Base-by-base conservation (phyloP, 768 basidiomycete genomes). In the Tricholoma bakamatsutake region DNA sequence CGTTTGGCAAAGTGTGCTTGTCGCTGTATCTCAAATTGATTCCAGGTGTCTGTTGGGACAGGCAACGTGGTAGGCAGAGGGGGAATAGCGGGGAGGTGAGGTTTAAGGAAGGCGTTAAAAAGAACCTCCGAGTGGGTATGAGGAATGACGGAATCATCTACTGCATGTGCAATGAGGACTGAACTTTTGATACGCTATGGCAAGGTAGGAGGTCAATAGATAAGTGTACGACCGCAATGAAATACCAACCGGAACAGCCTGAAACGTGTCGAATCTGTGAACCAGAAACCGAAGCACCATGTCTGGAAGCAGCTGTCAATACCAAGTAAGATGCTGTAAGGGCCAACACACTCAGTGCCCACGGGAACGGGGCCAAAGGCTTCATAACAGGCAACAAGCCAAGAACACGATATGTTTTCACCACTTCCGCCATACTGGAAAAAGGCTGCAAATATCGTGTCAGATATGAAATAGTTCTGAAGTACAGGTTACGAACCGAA, bases 81-180 rank as follows among this genome's bases (percentile, higher is more conserved):
- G 2, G 64, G 60, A 12, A 74, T 48, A 27, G 74, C 64, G 1
- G 88, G 87, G 7, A 92, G 75, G 53, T 80, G 71, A 0, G 82
- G 82, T 18, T 84, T 82, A 30, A 93, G 67, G 59, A 93, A 83
- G 0, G 81, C 75, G 40, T 88, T 75, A 67, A 94, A 93, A 21
- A 96, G 79, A 0, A 76, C 73, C 27, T 80, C 76, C 0, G 92
- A 90, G 66, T 95, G 92, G 0, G 80, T 74, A 64, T 81, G 71
- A 0, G 89, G 87, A 50, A 95, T 92, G 21, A 91, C 87, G 68
- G 75, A 79, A 71, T 96, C 93, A 65, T 93, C 76, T 64, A 80
- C 73, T 52, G 91, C 84, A 64, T 96, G 93, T 0, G 79, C 83
- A 60, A 96, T 81, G 33, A 94, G 70, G 2, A 91, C 78, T 5